Conservation (phyloP, 768 basidiomycete genomes). For the Podaxis mareebaensis region DNA sequence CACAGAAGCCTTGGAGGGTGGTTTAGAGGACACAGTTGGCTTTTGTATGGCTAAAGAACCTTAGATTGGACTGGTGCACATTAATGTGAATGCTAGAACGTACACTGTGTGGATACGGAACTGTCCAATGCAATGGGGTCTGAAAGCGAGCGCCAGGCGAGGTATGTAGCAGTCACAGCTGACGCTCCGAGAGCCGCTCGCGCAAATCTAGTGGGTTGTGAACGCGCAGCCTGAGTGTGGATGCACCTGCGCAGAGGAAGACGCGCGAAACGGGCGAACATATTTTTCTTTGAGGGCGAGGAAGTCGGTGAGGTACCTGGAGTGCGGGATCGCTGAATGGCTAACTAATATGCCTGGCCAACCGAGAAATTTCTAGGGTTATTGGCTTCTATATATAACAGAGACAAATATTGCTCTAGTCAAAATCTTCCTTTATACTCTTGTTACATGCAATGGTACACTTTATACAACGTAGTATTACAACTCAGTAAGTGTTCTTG, state of each 20-base stretch:
- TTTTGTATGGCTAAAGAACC: slow-evolving; percentile 18
- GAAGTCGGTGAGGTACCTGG: slow-evolving; percentile 10
- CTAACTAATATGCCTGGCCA: background rate
- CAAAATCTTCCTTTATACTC: background rate
- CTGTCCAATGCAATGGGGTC: slow-evolving; percentile 52
- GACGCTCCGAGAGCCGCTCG: slow-evolving; percentile 44
- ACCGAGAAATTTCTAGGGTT: background rate
- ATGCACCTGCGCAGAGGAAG: slow-evolving; percentile 53
- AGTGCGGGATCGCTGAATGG: background rate
- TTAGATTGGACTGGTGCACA: background rate
- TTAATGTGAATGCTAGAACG: background rate
- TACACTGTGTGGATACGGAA: slow-evolving; percentile 20
- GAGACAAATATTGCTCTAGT: background rate
- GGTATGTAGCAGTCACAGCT: slow-evolving; percentile 42
- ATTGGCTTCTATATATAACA: slow-evolving; percentile 8
- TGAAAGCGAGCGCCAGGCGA: slow-evolving; percentile 49
- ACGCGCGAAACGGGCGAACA: slow-evolving; percentile 58
- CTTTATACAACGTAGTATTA: background rate
- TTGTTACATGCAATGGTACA: background rate
- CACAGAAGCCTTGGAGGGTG: slow-evolving; percentile 13
- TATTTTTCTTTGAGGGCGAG: slow-evolving; percentile 22
- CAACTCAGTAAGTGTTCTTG: background rate
- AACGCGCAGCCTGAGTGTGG: slow-evolving; percentile 39
- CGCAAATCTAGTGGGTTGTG: slow-evolving; percentile 19
- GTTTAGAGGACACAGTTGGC: slow-evolving; percentile 11